Conservation (phyloP, 805 yeast genomes). For the Dipodascus albidus region DNA sequence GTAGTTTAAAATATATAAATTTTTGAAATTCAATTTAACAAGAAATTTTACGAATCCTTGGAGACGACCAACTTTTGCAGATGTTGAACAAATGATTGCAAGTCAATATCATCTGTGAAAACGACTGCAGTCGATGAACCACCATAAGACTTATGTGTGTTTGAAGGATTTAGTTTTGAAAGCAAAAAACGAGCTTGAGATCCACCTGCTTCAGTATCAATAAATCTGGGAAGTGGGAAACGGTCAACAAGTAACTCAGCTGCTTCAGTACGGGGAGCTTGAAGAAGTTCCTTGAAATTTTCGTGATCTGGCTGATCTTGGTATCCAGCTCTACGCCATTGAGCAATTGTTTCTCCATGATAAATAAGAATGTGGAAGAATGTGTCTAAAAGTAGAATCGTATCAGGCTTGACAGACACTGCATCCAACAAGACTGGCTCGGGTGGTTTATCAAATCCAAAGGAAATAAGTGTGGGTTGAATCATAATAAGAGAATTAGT, state of each 20-base stretch:
- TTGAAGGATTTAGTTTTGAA: constrained; percentile 91
- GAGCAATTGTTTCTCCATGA: constrained; percentile 91
- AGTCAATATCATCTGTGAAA: constrained; percentile 89
- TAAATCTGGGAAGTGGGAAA: constrained; percentile 95
- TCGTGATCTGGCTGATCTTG: constrained; percentile 86
- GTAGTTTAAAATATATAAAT: neutral
- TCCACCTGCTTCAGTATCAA: constrained; percentile 96
- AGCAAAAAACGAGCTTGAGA: constrained; percentile 95
- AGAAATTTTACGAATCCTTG: neutral
- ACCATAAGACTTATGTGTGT: constrained; percentile 55
- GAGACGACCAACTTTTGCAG: constrained; percentile 59
- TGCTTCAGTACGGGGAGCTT: constrained; percentile 86
- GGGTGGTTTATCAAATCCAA: constrained; percentile 75
- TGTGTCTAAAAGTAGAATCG: constrained; percentile 81
- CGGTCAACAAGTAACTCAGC: constrained; percentile 84
- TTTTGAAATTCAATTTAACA: neutral
- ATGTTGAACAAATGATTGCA: constrained; percentile 92
- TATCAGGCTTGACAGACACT: constrained; percentile 79
- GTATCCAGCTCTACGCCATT: constrained; percentile 92
- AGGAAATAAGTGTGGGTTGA: constrained; percentile 90
- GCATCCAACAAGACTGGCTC: constrained; percentile 88
- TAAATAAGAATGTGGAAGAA: constrained; percentile 93
- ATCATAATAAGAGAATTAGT: constrained; percentile 92
- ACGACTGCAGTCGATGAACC: constrained; percentile 61
- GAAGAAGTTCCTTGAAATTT: constrained; percentile 74